phyloP scores from a whole-genome alignment of 345 rosid genomes.

The Salix purpurea region DNA sequence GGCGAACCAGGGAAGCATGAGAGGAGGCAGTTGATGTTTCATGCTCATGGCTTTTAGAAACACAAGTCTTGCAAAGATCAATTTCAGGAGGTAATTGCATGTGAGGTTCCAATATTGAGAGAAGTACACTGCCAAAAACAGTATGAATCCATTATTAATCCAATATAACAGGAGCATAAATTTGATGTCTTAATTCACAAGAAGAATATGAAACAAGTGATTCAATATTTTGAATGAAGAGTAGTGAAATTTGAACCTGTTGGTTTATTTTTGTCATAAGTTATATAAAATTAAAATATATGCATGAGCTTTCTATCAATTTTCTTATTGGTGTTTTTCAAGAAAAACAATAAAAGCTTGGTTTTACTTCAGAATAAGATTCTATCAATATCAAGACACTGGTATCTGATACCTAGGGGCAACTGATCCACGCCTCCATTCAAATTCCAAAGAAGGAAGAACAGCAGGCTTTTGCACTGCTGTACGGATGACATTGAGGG shows the following conservation, averaged over 20 bases:
- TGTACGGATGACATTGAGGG: conserved; percentile 61
- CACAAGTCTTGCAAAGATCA: conserved; percentile 59
- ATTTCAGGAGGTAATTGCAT: conserved; percentile 70
- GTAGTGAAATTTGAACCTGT: not conserved
- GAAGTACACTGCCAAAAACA: conserved; percentile 62
- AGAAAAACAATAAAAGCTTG: too few species aligned
- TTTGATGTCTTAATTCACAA: not conserved
- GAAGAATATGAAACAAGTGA: not conserved
- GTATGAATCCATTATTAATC: conserved; percentile 13
- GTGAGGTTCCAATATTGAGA: conserved; percentile 69
- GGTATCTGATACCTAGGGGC: conserved; percentile 59
- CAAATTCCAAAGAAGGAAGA: conserved; percentile 73
- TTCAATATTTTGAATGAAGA: not conserved
- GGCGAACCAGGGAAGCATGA: too few species aligned
- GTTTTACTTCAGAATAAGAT: too few species aligned
- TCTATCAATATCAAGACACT: conserved; percentile 7
- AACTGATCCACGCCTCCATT: conserved; percentile 78
- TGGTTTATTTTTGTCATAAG: too few species aligned
- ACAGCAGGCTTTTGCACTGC: conserved; percentile 67
- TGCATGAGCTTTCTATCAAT: too few species aligned
- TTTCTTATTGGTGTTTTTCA: too few species aligned
- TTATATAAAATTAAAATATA: too few species aligned
- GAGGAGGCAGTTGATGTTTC: conserved; percentile 25
- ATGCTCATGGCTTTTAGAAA: conserved; percentile 30
- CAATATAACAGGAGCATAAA: not conserved